Conservation (phyloP, 2,329 filamentous ascomycete genomes). For the Hypoxylon sp. region DNA sequence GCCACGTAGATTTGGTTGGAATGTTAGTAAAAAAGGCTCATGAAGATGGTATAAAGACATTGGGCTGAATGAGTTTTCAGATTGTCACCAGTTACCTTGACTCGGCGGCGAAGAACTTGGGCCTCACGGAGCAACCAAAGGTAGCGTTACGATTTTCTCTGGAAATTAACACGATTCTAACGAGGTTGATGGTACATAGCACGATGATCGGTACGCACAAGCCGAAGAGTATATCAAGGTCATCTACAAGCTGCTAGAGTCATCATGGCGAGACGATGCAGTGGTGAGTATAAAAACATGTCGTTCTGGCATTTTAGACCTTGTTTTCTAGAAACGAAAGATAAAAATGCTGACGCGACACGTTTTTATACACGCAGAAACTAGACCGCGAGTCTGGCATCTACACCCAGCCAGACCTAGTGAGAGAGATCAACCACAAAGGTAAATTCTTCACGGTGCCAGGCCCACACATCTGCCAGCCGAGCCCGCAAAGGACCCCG, state of each 20-base stretch:
- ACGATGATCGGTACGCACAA: conserved; percentile 76
- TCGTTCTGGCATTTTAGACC: too few relatives aligned
- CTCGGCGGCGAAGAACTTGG: conserved; percentile 76
- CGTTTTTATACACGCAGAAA: too few relatives aligned
- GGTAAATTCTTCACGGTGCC: conserved; percentile 76
- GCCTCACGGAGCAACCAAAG: conserved; percentile 68
- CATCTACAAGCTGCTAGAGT: conserved; percentile 77
- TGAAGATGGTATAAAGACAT: neutral
- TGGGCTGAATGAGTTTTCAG: conserved; percentile 53
- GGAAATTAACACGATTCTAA: conserved; percentile 7
- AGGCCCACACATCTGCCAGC: conserved; percentile 76
- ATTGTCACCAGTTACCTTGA: conserved; percentile 81
- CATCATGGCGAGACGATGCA: conserved; percentile 77
- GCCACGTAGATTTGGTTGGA: conserved; percentile 66
- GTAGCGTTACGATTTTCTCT: conserved; percentile 46
- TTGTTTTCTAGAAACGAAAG: too few relatives aligned
- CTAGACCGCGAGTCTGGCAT: conserved; percentile 70
- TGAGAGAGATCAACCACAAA: conserved; percentile 76
- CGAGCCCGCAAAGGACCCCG: conserved; percentile 77
- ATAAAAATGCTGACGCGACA: too few relatives aligned
- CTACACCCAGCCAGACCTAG: conserved; percentile 67
- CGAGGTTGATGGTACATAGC: conserved; percentile 55
- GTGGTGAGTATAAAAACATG: too few relatives aligned
- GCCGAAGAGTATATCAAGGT: conserved; percentile 76
- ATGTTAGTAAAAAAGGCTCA: conserved; percentile 56